Evolutionary conservation across 2,329 filamentous ascomycete species (phyloP).

Genomic region (Epichloe gansuensis): DNA sequence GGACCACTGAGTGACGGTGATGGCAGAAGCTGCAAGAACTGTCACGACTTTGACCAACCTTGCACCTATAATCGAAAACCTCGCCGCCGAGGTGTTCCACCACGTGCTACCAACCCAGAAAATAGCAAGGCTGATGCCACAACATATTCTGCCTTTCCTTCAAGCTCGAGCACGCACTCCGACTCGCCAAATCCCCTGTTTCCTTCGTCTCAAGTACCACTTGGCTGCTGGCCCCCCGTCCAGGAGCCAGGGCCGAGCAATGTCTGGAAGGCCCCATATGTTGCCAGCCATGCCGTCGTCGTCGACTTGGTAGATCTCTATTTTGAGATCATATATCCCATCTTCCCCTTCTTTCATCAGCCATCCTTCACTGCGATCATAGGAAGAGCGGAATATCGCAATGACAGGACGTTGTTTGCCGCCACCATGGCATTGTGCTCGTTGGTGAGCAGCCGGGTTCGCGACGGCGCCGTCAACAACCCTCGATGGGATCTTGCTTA

Average conservation of each 20-base stretch:
- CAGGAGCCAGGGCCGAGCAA: not conserved
- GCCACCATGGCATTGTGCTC: slow-evolving; percentile 39
- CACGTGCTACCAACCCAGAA: not conserved
- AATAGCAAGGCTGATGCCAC: slow-evolving; percentile 9
- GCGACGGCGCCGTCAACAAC: slow-evolving; percentile 34
- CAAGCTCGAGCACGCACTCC: not conserved
- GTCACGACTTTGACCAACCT: slow-evolving; percentile 33
- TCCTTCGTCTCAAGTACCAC: not conserved
- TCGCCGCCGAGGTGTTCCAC: slow-evolving; percentile 19
- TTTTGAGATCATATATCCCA: slow-evolving; percentile 40
- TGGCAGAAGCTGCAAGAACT: slow-evolving; percentile 32
- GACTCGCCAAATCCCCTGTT: not conserved
- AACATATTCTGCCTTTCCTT: not conserved
- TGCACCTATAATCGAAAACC: slow-evolving; percentile 33
- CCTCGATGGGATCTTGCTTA: slow-evolving; percentile 24
- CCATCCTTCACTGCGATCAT: slow-evolving; percentile 28
- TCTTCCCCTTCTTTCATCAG: slow-evolving; percentile 39
- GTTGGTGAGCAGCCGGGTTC: slow-evolving; percentile 32
- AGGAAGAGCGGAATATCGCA: slow-evolving; percentile 28
- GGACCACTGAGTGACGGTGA: slow-evolving; percentile 19
- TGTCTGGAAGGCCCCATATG: not conserved
- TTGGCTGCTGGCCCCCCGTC: not conserved
- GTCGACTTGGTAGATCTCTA: slow-evolving; percentile 34
- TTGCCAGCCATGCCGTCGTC: slow-evolving; percentile 14
- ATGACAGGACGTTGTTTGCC: slow-evolving; percentile 30